Evolutionary conservation across 768 basidiomycete genomes (phyloP), one percentile per base, ranked within the genome.

Genomic region (Tulasnella sp.): DNA sequence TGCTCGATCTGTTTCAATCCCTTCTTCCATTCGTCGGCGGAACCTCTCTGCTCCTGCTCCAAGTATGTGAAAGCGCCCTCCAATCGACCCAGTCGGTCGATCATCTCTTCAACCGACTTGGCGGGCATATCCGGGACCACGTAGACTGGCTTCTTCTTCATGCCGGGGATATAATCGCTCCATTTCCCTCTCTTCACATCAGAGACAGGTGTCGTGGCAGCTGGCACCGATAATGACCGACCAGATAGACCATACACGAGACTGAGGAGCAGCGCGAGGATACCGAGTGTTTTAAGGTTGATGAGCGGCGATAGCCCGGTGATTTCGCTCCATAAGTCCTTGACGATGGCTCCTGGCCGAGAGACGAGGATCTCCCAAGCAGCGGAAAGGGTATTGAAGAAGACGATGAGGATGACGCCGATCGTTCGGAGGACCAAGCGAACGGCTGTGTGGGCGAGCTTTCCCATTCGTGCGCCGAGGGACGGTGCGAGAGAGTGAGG

Each of bases 41-140:
- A 41, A 15, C 42, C 43, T 21, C 62, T 60, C 19, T 63, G 62
- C 10, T 52, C 53, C 76, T 75, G 3, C 73, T 58, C 27, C 31
- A 91, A 71, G 5, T 77, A 75, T 12, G 81, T 80, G 12, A 88
- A 71, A 1, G 77, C 80, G 24, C 70, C 74, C 68, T 90, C 87
- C 42, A 90, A 76, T 34, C 73, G 73, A 60, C 78, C 76, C 11
- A 91, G 69, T 8, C 87, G 80, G 5, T 74, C 73, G 2, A 80
- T 74, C 22, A 90, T 72, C 57, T 87, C 87, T 3, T 78, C 76
- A 19, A 88, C 71, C 67, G 87, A 78, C n/a, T 76, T 74, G 1
- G 81, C 79, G 1, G 85, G 85, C 8, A 73, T 68, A 9, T 78
- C 77, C 0, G 85, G 82, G 0, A 81, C 71, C 1, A 71, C 69